Conservation (phyloP, 306 rosid genomes). For the Castanea mollissima region DNA sequence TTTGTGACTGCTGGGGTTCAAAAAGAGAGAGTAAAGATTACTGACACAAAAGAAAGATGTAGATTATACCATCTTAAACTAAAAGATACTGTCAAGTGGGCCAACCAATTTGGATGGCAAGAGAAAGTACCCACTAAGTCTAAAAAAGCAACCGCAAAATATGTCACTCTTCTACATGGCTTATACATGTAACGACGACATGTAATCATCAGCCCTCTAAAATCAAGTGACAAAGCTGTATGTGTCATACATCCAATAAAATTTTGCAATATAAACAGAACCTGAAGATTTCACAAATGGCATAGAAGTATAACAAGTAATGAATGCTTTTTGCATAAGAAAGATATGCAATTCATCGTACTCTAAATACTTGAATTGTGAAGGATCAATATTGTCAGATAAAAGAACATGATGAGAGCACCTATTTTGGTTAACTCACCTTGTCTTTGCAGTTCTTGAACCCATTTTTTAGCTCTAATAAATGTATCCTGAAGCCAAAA, state of each 20-base stretch:
- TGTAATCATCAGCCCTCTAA: too few relatives aligned
- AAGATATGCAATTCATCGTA: background rate
- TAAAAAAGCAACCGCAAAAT: background rate
- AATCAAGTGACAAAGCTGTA: background rate
- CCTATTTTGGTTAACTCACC: constrained; percentile 43
- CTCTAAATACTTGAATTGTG: background rate
- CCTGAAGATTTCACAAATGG: background rate
- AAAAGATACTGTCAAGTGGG: background rate
- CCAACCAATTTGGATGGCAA: background rate
- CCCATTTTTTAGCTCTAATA: constrained; percentile 88
- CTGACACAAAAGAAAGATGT: constrained; percentile 1
- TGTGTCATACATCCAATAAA: background rate
- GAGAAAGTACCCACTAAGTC: background rate
- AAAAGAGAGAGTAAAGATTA: background rate
- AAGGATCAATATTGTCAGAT: background rate
- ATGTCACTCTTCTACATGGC: background rate
- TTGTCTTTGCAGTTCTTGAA: constrained; percentile 72
- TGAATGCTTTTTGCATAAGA: background rate
- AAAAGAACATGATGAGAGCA: background rate
- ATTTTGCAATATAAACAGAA: background rate
- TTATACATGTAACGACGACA: background rate
- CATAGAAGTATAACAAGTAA: background rate
- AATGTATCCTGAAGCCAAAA: constrained; percentile 63
- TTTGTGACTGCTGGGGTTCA: background rate
- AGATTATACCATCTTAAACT: constrained; percentile 2